A percentile compares a stretch with the other conserved stretches of the same genome.
Evolutionary conservation across 23 red algal species (phyloP).

Genomic region (Gracilaria domingensis): DNA sequence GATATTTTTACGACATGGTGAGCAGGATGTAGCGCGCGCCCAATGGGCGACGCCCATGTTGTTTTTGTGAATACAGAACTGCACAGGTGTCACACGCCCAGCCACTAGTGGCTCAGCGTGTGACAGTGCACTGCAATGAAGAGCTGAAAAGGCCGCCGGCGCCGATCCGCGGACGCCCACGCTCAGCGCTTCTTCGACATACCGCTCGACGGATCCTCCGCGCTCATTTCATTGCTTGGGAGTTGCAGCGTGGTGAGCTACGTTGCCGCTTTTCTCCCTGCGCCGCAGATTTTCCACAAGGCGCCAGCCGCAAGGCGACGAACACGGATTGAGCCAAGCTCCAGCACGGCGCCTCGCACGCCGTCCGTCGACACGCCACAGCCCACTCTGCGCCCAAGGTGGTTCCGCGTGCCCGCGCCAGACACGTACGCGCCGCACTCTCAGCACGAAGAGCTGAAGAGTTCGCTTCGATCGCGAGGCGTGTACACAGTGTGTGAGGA

Average conservation of each 20-base stretch:
- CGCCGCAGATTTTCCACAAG: neutral
- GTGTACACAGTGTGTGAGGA: constrained; percentile 98
- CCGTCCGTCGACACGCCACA: constrained; percentile 68
- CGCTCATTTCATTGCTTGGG: too few relatives aligned
- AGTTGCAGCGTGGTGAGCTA: neutral
- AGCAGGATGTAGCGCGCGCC: too few relatives aligned
- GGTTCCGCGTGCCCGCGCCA: constrained; percentile 87
- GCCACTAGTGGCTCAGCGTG: too few relatives aligned
- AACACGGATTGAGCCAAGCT: neutral
- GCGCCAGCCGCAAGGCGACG: neutral
- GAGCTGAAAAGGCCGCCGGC: too few relatives aligned
- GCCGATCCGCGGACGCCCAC: too few relatives aligned
- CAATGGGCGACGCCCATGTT: too few relatives aligned
- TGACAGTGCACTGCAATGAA: too few relatives aligned
- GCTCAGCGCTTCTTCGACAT: too few relatives aligned
- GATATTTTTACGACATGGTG: too few relatives aligned
- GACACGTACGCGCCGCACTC: constrained; percentile 51
- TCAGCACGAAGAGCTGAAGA: constrained; percentile 57
- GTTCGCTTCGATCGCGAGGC: constrained; percentile 37
- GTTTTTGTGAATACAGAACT: too few relatives aligned
- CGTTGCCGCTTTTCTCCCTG: neutral
- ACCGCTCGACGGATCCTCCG: too few relatives aligned
- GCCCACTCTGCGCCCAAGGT: constrained; percentile 60
- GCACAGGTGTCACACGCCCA: too few relatives aligned
- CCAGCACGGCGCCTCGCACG: neutral